Evolutionary conservation across 1,284 basidiomycete species (phyloP), one percentile per base, ranked within the genome.

Genomic region (Wolfiporia cocos): DNA sequence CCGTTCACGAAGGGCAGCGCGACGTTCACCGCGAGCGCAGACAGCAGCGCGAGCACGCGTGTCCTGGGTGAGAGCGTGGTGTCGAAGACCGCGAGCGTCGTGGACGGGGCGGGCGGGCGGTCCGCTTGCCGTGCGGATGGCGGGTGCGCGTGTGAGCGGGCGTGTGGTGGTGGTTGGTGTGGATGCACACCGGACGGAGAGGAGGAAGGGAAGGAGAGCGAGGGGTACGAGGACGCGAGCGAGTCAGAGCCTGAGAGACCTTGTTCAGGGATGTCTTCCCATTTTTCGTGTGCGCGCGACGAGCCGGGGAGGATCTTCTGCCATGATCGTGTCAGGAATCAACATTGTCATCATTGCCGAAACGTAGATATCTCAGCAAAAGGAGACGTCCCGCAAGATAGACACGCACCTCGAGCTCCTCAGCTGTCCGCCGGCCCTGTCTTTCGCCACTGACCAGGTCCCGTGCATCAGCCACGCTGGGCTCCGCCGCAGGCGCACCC

Each of bases 1-100:
- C 94, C 95, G 58, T 98, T 99, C 36, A 99, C 77, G 61, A 99
- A 99, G 0, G 94, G 95, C 31, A 98, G 71, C 2, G 93, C 65
- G 45, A 99, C 65, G 63, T 99, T 98, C 67, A 99, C 92, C 26
- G 88, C 88, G 44, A 98, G 62, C 5, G 88, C 83, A 3, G 92
- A 87, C 30, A 88, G 58, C 44, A 95, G 65, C 3, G 91, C 87
- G 36, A 75, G 74, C 22, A 83, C 52, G 38, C 85, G 78, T 21
- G 83, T 80, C 47, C 74, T 72, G 34, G 71, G 69, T 20, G 81
- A 74, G 38, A 90, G 67, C 39, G 76, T 69, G 17, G 71, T 62
- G 56, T 92, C 83, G 63, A 91, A 90, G 46, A 93, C 73, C 12
- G 86, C 78, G 14, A 87, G 68, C 1, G 91, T 90, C 14, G 72